Evolutionary conservation across 768 basidiomycete genomes (phyloP), one percentile per base, ranked within the genome.

Genomic region (Boletus reticulatus): DNA sequence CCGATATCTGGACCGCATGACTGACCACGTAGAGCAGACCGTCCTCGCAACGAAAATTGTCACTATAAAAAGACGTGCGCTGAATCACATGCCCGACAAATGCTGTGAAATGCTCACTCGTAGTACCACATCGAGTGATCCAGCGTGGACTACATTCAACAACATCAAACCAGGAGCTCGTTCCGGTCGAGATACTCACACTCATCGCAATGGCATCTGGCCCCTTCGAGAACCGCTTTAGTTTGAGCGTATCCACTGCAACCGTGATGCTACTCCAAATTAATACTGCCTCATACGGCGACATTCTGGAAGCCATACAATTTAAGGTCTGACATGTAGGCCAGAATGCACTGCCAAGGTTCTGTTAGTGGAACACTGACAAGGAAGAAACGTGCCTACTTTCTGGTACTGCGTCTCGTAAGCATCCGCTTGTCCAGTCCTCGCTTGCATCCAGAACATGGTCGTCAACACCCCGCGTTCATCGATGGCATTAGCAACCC

Each of bases 61-160:
- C 79, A 60, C 89, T 92, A 60, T 32, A 17, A 44, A 57, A 17
- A 13, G 17, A 20, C 46, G 39, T 51, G 58, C 39, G 55, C 55
- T 50, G 45, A 37, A 39, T 29, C 37, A 11, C 17, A 4, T 42
- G 4, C 45, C 50, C 20, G 37, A 48, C 19, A 29, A 48, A 5
- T 48, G 11, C 16, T 39, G 34, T 19, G 50, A 12, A 32, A 34
- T 16, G 63, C 82, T 65, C 67, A 88, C 89, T 81, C 78, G 62
- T 92, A 93, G 69, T 85, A 93, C 75, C 81, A 88, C 55, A 94
- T 84, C 36, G 86, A 78, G 72, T 94, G 91, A 69, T 92, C 89
- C 39, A 92, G 70, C 4, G 85, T 84, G 17, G 87, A 87, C 59
- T 59, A 54, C 10, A 49, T 32, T 29, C 37, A 7, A 43, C 29